Conservation (phyloP, 2,329 filamentous ascomycete genomes). For the Ceratocystis huliohia region DNA sequence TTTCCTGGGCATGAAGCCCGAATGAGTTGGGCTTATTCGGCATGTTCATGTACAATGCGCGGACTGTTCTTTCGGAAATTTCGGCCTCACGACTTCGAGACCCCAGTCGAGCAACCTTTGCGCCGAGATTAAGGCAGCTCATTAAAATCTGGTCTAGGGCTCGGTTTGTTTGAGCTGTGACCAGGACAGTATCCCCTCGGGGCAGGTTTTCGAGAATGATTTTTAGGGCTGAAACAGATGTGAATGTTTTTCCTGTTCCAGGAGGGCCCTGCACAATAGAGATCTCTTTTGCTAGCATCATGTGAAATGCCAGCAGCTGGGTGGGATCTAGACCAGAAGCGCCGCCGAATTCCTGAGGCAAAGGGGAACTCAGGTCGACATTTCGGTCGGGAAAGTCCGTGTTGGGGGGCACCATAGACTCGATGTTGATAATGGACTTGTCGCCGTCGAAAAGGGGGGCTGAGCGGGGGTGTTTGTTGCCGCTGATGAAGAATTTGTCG, state of each 20-base stretch:
- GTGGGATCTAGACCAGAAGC: conserved; percentile 42
- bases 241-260: conserved; percentile 62
- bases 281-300: conserved; percentile 58
- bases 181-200: conserved; percentile 55
- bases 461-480: conserved; percentile 28
- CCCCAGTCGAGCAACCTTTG: conserved; percentile 49
- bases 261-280: conserved; percentile 77
- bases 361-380: neutral
- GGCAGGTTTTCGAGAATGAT: conserved; percentile 46
- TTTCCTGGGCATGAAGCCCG: neutral
- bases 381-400: neutral
- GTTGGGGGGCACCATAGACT: conserved; percentile 1
- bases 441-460: conserved; percentile 27
- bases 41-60: conserved; percentile 13
- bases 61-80: neutral
- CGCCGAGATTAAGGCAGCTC: conserved; percentile 41
- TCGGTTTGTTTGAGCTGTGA: conserved; percentile 83
- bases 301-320: conserved; percentile 54
- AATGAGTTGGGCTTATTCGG: neutral
- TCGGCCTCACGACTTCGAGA: conserved; percentile 16
- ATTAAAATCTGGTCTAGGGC: conserved; percentile 70
- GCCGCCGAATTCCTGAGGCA: conserved; percentile 19
- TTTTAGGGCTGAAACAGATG: conserved; percentile 59
- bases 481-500: conserved; percentile 46
- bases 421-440: conserved; percentile 13